These are phyloP conservation scores for Malassezia caprae DNA, from an alignment of 1,284 basidiomycete species.

Conservation along the genomic window DNA sequence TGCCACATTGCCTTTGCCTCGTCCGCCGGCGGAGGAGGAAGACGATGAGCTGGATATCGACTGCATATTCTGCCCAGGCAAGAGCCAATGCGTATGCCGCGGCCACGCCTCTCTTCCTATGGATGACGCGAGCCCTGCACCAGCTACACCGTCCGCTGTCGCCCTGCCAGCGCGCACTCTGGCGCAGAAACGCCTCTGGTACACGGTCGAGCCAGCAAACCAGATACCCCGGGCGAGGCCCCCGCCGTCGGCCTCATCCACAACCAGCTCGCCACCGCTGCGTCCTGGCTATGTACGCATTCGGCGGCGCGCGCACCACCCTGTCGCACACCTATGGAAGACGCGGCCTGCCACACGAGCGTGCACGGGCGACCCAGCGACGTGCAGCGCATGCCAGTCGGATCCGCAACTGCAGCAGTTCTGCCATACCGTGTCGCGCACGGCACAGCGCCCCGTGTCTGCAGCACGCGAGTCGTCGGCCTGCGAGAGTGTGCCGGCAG, in stretches of 20 bases:
- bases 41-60: constrained; percentile 21
- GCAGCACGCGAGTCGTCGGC: constrained; percentile 1
- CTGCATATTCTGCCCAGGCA: constrained; percentile 40
- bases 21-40: not conserved
- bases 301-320: not conserved
- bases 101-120: constrained; percentile 15
- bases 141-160: not conserved
- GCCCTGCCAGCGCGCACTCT: not conserved
- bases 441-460: not conserved
- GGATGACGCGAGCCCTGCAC: constrained; percentile 6
- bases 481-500: constrained; percentile 31
- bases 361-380: constrained; percentile 8
- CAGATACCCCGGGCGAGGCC: not conserved
- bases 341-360: not conserved
- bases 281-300: not conserved
- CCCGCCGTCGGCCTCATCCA: not conserved
- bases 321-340: too few relatives aligned
- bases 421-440: constrained; percentile 8
- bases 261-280: not conserved
- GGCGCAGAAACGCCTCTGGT: not conserved
- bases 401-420: constrained; percentile 12
- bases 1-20: not conserved
- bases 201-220: not conserved
- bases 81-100: constrained; percentile 30
- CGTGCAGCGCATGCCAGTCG: constrained; percentile 6